Conservation (phyloP, 352 stramenopile species). For the Globisporangium acanthophoron region DNA sequence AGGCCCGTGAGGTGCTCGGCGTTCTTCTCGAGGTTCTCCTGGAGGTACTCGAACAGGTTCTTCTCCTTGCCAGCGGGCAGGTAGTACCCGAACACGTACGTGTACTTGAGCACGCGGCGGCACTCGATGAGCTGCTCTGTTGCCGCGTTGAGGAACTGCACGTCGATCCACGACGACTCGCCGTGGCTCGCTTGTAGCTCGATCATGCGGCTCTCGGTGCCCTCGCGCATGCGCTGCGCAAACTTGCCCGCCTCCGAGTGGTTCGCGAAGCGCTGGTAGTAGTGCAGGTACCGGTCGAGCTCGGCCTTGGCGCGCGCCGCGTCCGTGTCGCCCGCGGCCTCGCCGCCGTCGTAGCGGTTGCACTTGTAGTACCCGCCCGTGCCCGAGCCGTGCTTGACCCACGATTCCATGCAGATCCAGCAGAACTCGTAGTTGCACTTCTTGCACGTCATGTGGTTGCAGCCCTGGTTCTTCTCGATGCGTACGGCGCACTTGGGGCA, state of each 20-base stretch:
- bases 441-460: conserved; percentile 99
- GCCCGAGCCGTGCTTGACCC: conserved; percentile 93
- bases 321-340: conserved; percentile 63
- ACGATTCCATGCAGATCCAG: conserved; percentile 97
- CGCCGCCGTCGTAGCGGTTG: conserved; percentile 93
- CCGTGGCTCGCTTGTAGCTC: conserved; percentile 91
- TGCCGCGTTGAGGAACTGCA: conserved; percentile 97
- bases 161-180: conserved; percentile 94
- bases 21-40: conserved; percentile 93
- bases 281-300: conserved; percentile 98
- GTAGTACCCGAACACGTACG: conserved; percentile 96
- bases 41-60: conserved; percentile 93
- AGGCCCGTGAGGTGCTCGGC: conserved; percentile 90
- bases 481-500: conserved; percentile 98
- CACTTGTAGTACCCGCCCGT: conserved; percentile 99
- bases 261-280: conserved; percentile 98
- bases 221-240: conserved; percentile 93
- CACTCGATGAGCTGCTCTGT: conserved; percentile 97
- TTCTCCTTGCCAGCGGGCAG: conserved; percentile 86
- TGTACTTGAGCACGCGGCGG: conserved; percentile 98
- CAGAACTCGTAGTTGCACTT: conserved; percentile 96
- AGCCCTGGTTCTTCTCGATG: conserved; percentile 99
- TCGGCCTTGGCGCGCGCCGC: conserved; percentile 93
- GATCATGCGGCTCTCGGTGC: conserved; percentile 95
- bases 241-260: conserved; percentile 97